Base-by-base conservation (phyloP, 768 basidiomycete genomes). In the Lenzites betulinus region DNA sequence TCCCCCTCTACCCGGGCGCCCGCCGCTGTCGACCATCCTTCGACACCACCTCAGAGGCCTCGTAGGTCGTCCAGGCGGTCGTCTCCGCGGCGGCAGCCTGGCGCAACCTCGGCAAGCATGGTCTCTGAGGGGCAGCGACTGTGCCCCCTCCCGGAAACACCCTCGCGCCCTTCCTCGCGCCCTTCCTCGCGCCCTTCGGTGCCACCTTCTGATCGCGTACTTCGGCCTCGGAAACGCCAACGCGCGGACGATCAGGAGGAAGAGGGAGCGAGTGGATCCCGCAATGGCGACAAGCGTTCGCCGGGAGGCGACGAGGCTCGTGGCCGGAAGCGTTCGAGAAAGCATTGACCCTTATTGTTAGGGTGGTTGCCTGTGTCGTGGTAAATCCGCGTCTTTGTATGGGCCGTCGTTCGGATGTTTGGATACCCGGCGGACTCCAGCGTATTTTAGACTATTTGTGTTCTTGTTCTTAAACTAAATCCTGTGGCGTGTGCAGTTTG, bases 401-500 rank as follows among this genome's bases (percentile, higher is more conserved):
- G n/a, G n/a, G n/a, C n/a, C n/a, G n/a, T n/a, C n/a, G n/a, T n/a
- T 12, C 8, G 36, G 1, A 6, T 23, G 20, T 16, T 47, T 47
- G 20, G 20, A 20, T 47, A 11, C 13, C 16, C 20, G 11, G n/a
- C 16, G 36, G 54, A 47, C 35, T 8, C 13, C 9, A 7, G 43
- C 9, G 41, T 16, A 33, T n/a, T 11, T 12, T 23, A 33, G 20
- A 30, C 28, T 57, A 41, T 41, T 39, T 46, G 7, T 38, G 58
- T 44, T n/a, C 22, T 52, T 28, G 18, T 22, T 13, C 38, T 25
- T 2, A 7, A 20, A 30, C 11, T 52, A 22, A 9, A 13, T 36
- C 28, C 44, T 59, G 58, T 59, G 51, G 58, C 51, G 43, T 48
- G 58, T 53, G 51, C 51, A 23, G 51, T 59, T 59, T 58, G 48